Evolutionary conservation across 352 stramenopile genomes (phyloP), one percentile per base, ranked within the genome.

Genomic region (Pythium aphanidermatum): DNA sequence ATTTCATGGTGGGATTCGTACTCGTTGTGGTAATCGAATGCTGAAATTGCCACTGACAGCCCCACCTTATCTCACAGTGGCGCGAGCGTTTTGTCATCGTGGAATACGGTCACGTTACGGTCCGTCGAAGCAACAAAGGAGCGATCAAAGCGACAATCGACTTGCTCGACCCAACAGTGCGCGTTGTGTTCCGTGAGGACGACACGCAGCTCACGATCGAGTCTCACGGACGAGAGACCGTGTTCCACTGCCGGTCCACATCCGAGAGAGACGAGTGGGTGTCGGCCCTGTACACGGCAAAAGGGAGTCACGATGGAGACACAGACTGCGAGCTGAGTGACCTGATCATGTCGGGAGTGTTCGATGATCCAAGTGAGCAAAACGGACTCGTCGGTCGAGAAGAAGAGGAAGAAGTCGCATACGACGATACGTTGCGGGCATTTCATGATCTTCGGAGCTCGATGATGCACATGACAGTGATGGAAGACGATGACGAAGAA

Each of bases 91-190:
- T 74, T 37, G 66, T 90, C 17, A 51, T 70, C 39, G 49, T 90
- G 19, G 65, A 63, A 13, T 59, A 62, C 16, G 69, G 75, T 17
- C 48, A 76, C 16, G 51, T 90, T 30, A 30, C 67, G 4, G 70
- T 90, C 16, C 60, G 58, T 42, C 66, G 74, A 5, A 60, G 71
- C 19, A 58, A 60, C 46, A 59, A 70, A 16, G 60, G 66, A 14
- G 56, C 67, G 0, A 53, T 87, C 53, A 90, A 90, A 36, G 50
- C 58, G 21, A 85, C 79, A 70, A 83, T 90, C 42, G 63, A 87
- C 37, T 28, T 90, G 39, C 60, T 74, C 14, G 70, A 85, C 34
- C 29, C 46, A 19, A 69, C 46, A 11, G 58, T 86, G 6, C 70
- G 73, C 37, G 51, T 90, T 24, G 70, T 68, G 21, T 90, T 90